phyloP scores from a whole-genome alignment of 2,329 filamentous ascomycete species.

The Epichloe elymi region DNA sequence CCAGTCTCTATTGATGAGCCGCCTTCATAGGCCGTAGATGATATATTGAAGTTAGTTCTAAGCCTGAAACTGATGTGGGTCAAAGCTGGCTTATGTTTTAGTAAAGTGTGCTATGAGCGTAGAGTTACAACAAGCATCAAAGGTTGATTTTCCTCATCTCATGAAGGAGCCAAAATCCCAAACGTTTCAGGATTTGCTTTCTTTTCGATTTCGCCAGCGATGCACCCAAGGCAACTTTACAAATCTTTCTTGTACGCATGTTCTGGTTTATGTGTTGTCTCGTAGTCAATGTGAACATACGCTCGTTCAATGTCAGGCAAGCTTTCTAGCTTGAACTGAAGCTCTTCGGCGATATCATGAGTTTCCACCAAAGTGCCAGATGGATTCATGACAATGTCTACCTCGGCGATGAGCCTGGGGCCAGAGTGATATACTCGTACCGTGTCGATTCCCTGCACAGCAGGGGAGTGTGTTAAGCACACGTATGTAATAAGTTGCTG shows the following conservation, averaged over 20 bases:
- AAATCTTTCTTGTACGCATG: constrained; percentile 52
- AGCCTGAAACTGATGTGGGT: too few relatives aligned
- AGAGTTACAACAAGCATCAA: too few relatives aligned
- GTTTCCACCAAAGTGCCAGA: constrained; percentile 59
- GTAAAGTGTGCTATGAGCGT: too few relatives aligned
- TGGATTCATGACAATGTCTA: constrained; percentile 88
- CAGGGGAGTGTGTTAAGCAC: constrained; percentile 82
- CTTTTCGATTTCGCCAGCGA: too few relatives aligned
- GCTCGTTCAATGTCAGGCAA: constrained; percentile 84
- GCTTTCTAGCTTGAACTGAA: constrained; percentile 89
- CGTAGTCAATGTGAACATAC: constrained; percentile 95
- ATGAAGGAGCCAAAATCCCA: too few relatives aligned
- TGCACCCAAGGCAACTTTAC: constrained; percentile 13
- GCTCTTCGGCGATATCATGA: constrained; percentile 84
- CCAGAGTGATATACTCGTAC: constrained; percentile 89
- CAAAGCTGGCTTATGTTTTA: too few relatives aligned
- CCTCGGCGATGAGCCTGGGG: constrained; percentile 80
- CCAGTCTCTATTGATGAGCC: too few relatives aligned
- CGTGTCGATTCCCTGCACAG: constrained; percentile 80
- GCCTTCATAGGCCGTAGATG: too few relatives aligned
- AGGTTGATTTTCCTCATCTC: too few relatives aligned
- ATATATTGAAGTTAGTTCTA: too few relatives aligned
- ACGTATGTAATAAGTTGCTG: constrained; percentile 88
- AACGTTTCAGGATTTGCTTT: too few relatives aligned
- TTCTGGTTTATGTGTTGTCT: constrained; percentile 90